Evolutionary conservation across 257 asterid genomes (phyloP), one percentile per base, ranked within the genome.

Genomic region (Voacanga thouarsii): DNA sequence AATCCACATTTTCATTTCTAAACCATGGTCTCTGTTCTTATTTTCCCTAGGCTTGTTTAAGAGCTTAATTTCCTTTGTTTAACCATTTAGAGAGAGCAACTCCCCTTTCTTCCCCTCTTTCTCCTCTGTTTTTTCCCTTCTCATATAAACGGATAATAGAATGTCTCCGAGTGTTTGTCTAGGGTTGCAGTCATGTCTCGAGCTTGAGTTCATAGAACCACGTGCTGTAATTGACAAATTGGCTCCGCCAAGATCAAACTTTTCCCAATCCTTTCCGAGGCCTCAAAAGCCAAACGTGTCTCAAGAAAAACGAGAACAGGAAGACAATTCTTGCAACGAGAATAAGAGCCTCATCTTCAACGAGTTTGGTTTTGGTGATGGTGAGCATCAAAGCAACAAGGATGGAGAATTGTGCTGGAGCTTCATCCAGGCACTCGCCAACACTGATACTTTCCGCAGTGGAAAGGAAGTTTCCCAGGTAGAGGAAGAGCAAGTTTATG

Each of bases 141-240:
- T 61, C 16, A 60, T 64, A 56, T 67, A 45, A 59, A 64, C 28
- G 74, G 45, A 79, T 63, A 84, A 70, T 41, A 88, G 9, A 37
- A 84, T 91, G 95, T 65, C 86, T 57, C 51, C 94, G 43, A 84
- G 7, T 5, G 76, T 67, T 73, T 81, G 83, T 47, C 89, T 81
- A 71, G 85, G 84, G 10, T 67, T 86, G 77, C 85, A 75, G 68
- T 82, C 90, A 45, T 86, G 89, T 75, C 80, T 83, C 69, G 88
- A 88, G 61, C 82, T 90, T 50, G 61, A 79, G 26, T 45, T 76
- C 73, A 33, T 79, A 12, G 85, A 89, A 50, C 88, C 90, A 61
- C 74, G 68, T 6, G 84, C 73, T 41, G 1, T 77, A 60, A 63
- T 78, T 43, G 89, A 87, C 50, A 87, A 88, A 51, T 66, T 83